phyloP scores from a whole-genome alignment of 2,329 filamentous ascomycete genomes.

The Dactylellina drechsleri region DNA sequence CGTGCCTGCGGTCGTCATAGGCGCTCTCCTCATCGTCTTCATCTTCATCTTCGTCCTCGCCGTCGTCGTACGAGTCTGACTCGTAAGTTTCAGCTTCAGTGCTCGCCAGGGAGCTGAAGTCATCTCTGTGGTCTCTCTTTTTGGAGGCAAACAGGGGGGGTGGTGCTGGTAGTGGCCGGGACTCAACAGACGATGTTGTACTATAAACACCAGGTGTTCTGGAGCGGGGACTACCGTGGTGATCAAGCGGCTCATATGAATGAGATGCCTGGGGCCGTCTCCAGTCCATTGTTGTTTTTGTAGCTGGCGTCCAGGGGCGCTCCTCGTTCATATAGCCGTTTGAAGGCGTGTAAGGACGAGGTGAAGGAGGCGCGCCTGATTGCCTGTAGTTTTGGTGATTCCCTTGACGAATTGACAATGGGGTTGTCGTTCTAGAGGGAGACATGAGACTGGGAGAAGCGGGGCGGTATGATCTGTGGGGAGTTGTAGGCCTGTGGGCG shows the following conservation, averaged over 20 bases:
- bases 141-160: slow-evolving; percentile 77
- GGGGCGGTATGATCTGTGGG: slow-evolving; percentile 44
- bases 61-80: slow-evolving; percentile 72
- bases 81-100: slow-evolving; percentile 68
- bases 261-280: slow-evolving; percentile 75
- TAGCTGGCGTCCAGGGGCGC: slow-evolving; percentile 68
- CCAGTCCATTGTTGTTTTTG: slow-evolving; percentile 70
- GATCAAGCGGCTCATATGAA: slow-evolving; percentile 83
- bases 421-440: slow-evolving; percentile 43
- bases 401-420: slow-evolving; percentile 24
- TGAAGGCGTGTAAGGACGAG: slow-evolving; percentile 70
- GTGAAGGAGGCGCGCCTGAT: slow-evolving; percentile 63
- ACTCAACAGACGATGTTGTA: slow-evolving; percentile 86
- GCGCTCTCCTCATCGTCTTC: slow-evolving; percentile 56
- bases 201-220: slow-evolving; percentile 76
- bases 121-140: slow-evolving; percentile 70
- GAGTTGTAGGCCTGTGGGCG: slow-evolving; percentile 37
- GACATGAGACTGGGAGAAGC: slow-evolving; percentile 43
- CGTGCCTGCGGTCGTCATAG: slow-evolving; percentile 54
- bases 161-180: slow-evolving; percentile 79
- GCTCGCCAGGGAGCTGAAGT: slow-evolving; percentile 70
- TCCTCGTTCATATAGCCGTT: slow-evolving; percentile 60
- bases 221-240: slow-evolving; percentile 89
- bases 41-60: no score
- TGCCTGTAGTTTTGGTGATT: slow-evolving; percentile 20